A percentile compares a stretch with the other conserved stretches of the same genome.
Evolutionary conservation across 176 grass and related monocot genomes (phyloP).

Genomic region (Cenchrus fungigraminus): DNA sequence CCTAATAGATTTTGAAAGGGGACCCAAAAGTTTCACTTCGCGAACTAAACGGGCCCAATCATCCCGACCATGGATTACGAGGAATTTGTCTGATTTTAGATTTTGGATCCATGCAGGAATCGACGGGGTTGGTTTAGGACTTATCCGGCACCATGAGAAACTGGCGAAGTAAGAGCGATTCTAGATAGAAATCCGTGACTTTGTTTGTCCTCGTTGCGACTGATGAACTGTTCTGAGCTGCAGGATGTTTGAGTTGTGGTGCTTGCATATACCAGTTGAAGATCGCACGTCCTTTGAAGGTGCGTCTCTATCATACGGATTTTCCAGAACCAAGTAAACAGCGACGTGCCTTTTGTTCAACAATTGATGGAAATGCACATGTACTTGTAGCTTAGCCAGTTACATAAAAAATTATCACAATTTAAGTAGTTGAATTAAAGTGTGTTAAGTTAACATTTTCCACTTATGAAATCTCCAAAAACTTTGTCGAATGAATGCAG

Average conservation of each 20-base stretch:
- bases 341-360: background rate
- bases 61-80: background rate
- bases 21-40: too few relatives aligned
- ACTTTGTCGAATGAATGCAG: constrained; percentile 32
- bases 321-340: constrained; percentile 8
- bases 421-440: background rate
- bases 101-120: constrained; percentile 54
- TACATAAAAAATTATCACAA: background rate
- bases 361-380: background rate
- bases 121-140: constrained; percentile 83
- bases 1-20: too few relatives aligned
- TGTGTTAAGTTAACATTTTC: background rate
- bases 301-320: background rate
- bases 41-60: too few relatives aligned
- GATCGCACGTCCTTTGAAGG: constrained; percentile 84
- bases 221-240: background rate
- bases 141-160: constrained; percentile 74
- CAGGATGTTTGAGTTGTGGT: constrained; percentile 94
- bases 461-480: constrained; percentile 17
- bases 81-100: background rate
- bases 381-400: background rate
- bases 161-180: constrained; percentile 65
- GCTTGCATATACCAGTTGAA: constrained; percentile 83
- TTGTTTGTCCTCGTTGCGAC: background rate
- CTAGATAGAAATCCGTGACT: background rate